A percentile compares a stretch with the other conserved stretches of the same genome.
Conservation (phyloP, 768 basidiomycete genomes). For the Kwoniella dejecticola region DNA sequence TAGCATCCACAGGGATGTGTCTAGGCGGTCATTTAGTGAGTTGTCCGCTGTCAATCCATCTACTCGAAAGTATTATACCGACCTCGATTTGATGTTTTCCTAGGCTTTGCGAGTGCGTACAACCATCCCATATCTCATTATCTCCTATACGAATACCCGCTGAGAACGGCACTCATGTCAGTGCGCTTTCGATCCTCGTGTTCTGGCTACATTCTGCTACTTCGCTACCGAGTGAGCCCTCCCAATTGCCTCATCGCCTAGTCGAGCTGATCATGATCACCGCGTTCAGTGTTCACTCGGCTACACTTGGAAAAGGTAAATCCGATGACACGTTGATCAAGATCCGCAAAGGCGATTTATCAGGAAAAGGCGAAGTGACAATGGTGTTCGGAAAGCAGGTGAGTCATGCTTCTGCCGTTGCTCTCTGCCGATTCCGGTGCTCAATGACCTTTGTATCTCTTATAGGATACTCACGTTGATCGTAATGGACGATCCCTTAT, state of each 20-base stretch:
- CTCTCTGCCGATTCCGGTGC: background rate
- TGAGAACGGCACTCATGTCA: conserved; percentile 51
- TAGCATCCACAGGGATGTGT: conserved; percentile 60
- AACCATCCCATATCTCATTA: too few relatives aligned
- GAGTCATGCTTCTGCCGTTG: background rate
- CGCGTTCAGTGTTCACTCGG: conserved; percentile 65
- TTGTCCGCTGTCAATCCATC: background rate
- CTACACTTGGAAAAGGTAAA: conserved; percentile 80
- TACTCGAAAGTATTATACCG: background rate
- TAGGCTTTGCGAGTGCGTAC: conserved; percentile 46
- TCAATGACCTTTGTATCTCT: background rate
- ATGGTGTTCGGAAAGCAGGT: conserved; percentile 97
- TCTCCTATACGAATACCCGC: too few relatives aligned
- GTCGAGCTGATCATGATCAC: conserved; percentile 5
- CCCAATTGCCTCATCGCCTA: background rate
- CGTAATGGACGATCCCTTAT: conserved; percentile 83
- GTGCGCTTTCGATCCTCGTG: conserved; percentile 85
- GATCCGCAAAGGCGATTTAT: conserved; percentile 73
- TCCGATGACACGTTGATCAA: conserved; percentile 75
- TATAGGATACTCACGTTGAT: conserved; percentile 90
- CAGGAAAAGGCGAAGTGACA: conserved; percentile 80
- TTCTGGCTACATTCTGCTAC: conserved; percentile 84
- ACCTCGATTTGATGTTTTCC: background rate
- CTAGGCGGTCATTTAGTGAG: conserved; percentile 47
- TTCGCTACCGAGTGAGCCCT: conserved; percentile 77